Conservation (phyloP, 2,329 filamentous ascomycete genomes). For the Fusarium musae region DNA sequence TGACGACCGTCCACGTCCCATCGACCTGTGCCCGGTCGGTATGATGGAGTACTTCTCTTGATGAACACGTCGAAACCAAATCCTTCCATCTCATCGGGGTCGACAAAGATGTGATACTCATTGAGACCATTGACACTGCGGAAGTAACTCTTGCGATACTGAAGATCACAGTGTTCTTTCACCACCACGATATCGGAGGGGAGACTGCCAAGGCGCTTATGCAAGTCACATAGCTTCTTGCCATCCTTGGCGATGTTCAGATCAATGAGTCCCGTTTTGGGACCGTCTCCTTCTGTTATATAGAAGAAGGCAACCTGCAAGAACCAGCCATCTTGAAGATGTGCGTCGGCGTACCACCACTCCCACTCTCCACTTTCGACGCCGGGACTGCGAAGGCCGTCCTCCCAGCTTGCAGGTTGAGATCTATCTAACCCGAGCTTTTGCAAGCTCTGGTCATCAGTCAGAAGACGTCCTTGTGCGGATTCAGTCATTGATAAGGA, state of each 20-base stretch:
- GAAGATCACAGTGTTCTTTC: not conserved
- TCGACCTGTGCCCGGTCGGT: not conserved
- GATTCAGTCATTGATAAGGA: not conserved
- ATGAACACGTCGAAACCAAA: not conserved
- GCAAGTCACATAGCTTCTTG: not conserved
- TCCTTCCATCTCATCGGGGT: not conserved
- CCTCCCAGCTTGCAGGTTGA: not conserved
- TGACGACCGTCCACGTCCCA: not conserved
- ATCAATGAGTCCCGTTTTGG: not conserved
- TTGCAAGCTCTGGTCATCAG: not conserved
- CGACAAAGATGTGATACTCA: not conserved
- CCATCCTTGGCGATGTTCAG: not conserved
- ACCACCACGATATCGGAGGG: not conserved
- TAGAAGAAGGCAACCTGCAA: not conserved
- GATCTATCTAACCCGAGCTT: not conserved
- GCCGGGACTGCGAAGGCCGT: not conserved
- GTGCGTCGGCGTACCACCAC: not conserved
- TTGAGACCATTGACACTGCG: not conserved
- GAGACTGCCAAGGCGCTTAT: not conserved
- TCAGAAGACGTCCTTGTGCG: not conserved
- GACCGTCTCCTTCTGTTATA: not conserved
- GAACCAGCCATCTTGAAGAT: not conserved
- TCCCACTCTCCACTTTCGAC: not conserved
- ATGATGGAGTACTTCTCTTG: not conserved
- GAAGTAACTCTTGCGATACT: not conserved